Percentiles rank a stretch among this genome's conserved stretches.
phyloP scores from a whole-genome alignment of 495 filamentous ascomycete species.

The Penicillium ochrochloron region DNA sequence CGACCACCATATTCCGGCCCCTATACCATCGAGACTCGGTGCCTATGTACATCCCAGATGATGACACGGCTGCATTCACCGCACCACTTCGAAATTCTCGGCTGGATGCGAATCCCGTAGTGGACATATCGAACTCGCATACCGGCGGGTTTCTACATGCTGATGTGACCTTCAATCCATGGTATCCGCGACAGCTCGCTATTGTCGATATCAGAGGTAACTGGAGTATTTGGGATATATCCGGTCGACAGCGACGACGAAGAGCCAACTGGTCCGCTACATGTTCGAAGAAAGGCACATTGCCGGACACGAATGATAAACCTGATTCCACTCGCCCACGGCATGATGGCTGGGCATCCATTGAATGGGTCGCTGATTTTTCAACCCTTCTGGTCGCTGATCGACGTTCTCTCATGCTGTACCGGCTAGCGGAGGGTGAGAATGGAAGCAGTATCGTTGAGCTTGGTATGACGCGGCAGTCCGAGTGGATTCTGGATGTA shows the following conservation, averaged over 20 bases:
- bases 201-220: slow-evolving; percentile 72
- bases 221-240: slow-evolving; percentile 80
- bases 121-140: slow-evolving; percentile 54
- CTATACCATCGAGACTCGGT: slow-evolving; percentile 43
- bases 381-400: slow-evolving; percentile 53
- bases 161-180: slow-evolving; percentile 81
- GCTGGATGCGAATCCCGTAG: slow-evolving; percentile 65
- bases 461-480: slow-evolving; percentile 39
- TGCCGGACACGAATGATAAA: slow-evolving; percentile 37
- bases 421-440: slow-evolving; percentile 32
- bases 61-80: slow-evolving; percentile 11
- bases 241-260: slow-evolving; percentile 41
- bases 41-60: slow-evolving; percentile 33
- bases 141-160: slow-evolving; percentile 66
- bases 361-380: slow-evolving; percentile 54
- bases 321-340: slow-evolving; percentile 25
- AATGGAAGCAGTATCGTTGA: slow-evolving; percentile 36
- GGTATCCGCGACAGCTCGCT: slow-evolving; percentile 67
- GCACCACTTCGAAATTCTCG: slow-evolving; percentile 47
- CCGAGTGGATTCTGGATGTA: slow-evolving; percentile 61
- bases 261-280: slow-evolving; percentile 33
- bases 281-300: slow-evolving; percentile 31
- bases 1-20: slow-evolving; percentile 65
- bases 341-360: slow-evolving; percentile 56
- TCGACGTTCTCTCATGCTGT: slow-evolving; percentile 47